Conservation (phyloP, 495 filamentous ascomycete genomes). For the Cudoniella acicularis region DNA sequence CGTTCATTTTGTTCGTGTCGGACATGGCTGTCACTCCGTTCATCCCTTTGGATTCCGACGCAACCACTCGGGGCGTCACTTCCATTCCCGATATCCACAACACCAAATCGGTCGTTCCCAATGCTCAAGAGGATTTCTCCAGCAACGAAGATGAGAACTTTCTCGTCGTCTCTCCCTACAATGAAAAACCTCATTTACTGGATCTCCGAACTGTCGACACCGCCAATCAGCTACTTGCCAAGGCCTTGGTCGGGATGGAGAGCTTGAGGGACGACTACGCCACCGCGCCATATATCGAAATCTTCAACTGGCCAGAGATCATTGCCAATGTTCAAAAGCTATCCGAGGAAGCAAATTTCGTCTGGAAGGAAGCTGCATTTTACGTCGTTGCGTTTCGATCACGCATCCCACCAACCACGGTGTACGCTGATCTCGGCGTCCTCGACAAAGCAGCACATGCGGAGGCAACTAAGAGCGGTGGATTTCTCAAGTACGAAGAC, state of each 20-base stretch:
- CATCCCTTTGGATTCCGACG: constrained; percentile 1
- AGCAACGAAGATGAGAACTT: constrained; percentile 30
- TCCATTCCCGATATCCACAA: neutral
- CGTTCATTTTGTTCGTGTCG: neutral
- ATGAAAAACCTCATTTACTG: constrained; percentile 61
- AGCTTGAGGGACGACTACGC: constrained; percentile 68
- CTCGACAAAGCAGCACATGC: constrained; percentile 73
- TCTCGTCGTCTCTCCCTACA: constrained; percentile 73
- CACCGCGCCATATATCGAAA: constrained; percentile 65
- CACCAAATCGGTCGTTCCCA: neutral
- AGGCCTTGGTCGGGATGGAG: constrained; percentile 60
- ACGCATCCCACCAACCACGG: constrained; percentile 54
- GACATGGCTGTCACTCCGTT: constrained; percentile 6
- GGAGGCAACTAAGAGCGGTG: constrained; percentile 72
- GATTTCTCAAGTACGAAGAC: constrained; percentile 66
- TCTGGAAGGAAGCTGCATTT: constrained; percentile 63
- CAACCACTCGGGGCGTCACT: neutral
- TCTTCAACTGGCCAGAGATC: constrained; percentile 74
- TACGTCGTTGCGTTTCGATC: constrained; percentile 84
- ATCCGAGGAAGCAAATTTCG: constrained; percentile 38
- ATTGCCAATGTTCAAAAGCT: constrained; percentile 50
- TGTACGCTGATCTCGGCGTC: constrained; percentile 56
- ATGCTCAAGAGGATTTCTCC: neutral
- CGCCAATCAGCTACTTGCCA: constrained; percentile 64
- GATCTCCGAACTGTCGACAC: constrained; percentile 61